Evolutionary conservation across 2,329 filamentous ascomycete species (phyloP).

Genomic region (Apiospora malaysiana): DNA sequence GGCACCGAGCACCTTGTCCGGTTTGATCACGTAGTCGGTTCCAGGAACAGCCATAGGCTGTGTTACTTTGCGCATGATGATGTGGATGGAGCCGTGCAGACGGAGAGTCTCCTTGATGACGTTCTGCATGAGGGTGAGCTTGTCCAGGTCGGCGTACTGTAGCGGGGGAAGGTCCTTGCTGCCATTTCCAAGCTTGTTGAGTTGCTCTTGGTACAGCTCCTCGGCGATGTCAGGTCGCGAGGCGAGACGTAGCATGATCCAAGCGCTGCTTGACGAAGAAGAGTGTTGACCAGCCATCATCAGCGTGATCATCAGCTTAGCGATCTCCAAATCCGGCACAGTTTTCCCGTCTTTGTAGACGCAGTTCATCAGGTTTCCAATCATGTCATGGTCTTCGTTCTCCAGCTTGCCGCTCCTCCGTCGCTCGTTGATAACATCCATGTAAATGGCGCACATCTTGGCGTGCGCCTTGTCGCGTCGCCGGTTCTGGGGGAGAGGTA

Average conservation of each 20-base stretch:
- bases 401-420: constrained; percentile 46
- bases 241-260: constrained; percentile 78
- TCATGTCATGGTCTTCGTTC: constrained; percentile 70
- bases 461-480: constrained; percentile 73
- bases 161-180: constrained; percentile 54
- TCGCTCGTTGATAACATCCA: constrained; percentile 71
- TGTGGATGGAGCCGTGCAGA: constrained; percentile 74
- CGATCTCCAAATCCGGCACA: constrained; percentile 77
- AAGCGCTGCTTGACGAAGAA: constrained; percentile 76
- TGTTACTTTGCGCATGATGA: constrained; percentile 75
- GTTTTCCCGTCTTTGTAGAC: constrained; percentile 75
- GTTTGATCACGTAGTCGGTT: constrained; percentile 59
- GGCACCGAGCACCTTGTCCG: constrained; percentile 54
- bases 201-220: constrained; percentile 73
- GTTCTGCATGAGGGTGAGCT: constrained; percentile 65
- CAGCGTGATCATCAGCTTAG: constrained; percentile 86
- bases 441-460: constrained; percentile 74
- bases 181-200: constrained; percentile 57
- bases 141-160: constrained; percentile 63
- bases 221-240: constrained; percentile 72
- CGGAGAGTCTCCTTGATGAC: constrained; percentile 76
- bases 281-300: constrained; percentile 87
- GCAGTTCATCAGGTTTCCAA: constrained; percentile 79
- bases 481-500: constrained; percentile 77
- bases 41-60: constrained; percentile 65